Base-by-base conservation (phyloP, 257 asterid species). In the Linderniella brevidens region DNA sequence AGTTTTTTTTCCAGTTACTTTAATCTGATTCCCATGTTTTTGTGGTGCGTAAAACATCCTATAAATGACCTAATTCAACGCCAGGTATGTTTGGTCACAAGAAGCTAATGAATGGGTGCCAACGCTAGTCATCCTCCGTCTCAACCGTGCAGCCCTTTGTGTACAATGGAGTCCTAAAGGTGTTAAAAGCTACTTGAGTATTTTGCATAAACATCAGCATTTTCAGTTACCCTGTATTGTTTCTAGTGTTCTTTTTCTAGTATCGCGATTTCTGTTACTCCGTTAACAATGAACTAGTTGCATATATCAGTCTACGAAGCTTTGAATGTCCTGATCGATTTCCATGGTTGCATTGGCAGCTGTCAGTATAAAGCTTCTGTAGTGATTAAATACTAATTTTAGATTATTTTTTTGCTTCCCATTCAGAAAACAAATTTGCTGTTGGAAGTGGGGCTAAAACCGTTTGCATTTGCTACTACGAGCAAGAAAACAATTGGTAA, bases 401-500 rank as follows among this genome's bases (percentile, higher is more conserved):
- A 35, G 1, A 8, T 35, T 52, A 50, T 37, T 45, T 29, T 47
- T 48, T 54, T 57, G 17, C 25, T 52, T 61, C 60, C 37, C 52
- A 61, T 64, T 51, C 80, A 90, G 98, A 85, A 62, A 90, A 90
- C 76, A 90, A 90, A 75, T 90, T 90, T 68, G 96, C 96, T 55
- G 98, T 90, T 64, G 98, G 98, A 74, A 90, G 98, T 69, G 98
- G 98, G 58, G 98, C 98, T 58, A 90, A 84, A 77, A 85, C 96
- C 71, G 96, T 90, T 57, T 90, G 98, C 57, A 57, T 90, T 67
- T 90, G 98, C 81, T 90, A 90, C 79, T 90, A 90, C 41, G 96
- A 90, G 73, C 96, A 85, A 74, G 98, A 90, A 66, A 90, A 90
- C 68, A 85, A 90, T 76, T 90, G 94, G 98, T 85, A 79, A 63